A percentile compares a stretch with the other conserved stretches of the same genome.
Evolutionary conservation across 1,284 basidiomycete species (phyloP).

Genomic region (Phylloporus sp.): DNA sequence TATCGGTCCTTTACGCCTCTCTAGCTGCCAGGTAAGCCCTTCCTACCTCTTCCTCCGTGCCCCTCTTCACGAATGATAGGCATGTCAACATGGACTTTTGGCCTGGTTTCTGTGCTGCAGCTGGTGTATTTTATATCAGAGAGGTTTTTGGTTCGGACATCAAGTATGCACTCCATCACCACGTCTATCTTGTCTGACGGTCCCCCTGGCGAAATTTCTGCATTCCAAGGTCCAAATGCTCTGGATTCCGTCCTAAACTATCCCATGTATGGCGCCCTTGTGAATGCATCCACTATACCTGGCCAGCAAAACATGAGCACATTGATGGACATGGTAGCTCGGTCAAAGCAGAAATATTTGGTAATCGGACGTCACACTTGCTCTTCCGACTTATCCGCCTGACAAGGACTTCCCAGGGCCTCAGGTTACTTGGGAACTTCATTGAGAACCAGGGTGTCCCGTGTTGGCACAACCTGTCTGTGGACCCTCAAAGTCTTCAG

Average conservation of each 20-base stretch:
- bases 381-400: slow-evolving; percentile 46
- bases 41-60: not conserved
- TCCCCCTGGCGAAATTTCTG: slow-evolving; percentile 34
- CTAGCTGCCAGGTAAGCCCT: slow-evolving; percentile 63
- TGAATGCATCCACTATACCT: slow-evolving; percentile 64
- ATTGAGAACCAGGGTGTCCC: slow-evolving; percentile 85
- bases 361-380: slow-evolving; percentile 51
- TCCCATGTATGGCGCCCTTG: slow-evolving; percentile 71
- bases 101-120: slow-evolving; percentile 68
- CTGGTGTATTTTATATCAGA: slow-evolving; percentile 84
- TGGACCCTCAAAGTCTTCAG: slow-evolving; percentile 66
- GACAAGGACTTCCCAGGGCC: slow-evolving; percentile 54
- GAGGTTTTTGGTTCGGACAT: slow-evolving; percentile 72
- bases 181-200: slow-evolving; percentile 9
- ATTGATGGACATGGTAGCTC: slow-evolving; percentile 55
- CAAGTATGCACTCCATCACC: slow-evolving; percentile 41
- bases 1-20: slow-evolving; percentile 4
- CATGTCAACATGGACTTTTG: slow-evolving; percentile 71
- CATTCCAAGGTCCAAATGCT: slow-evolving; percentile 51
- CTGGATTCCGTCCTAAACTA: slow-evolving; percentile 74
- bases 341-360: slow-evolving; percentile 57
- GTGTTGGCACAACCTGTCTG: slow-evolving; percentile 68
- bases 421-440: slow-evolving; percentile 72
- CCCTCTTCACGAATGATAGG: slow-evolving; percentile 39
- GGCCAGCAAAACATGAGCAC: slow-evolving; percentile 65